Conservation (phyloP, 2,329 filamentous ascomycete species). For the Colletotrichum zoysiae region DNA sequence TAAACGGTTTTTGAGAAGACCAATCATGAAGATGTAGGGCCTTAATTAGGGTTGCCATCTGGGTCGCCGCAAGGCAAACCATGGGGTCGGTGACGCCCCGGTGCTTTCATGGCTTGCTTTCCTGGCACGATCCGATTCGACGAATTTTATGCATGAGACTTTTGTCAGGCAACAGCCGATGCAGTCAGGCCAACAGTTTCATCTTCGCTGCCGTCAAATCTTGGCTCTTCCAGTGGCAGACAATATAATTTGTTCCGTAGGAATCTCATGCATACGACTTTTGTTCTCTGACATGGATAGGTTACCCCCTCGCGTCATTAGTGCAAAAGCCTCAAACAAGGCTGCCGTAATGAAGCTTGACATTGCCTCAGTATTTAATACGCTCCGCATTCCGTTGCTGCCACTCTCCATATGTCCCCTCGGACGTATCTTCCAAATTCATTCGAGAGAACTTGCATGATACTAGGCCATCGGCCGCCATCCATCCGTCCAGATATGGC, state of each 20-base stretch:
- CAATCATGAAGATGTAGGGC: background rate
- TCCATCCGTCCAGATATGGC: background rate
- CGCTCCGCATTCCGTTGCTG: background rate
- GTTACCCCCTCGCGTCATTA: too few species aligned
- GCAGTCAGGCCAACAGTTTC: background rate
- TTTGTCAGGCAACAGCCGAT: background rate
- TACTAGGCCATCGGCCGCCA: background rate
- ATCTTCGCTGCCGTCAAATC: background rate
- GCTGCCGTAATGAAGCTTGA: background rate
- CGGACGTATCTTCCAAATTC: background rate
- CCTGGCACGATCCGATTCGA: background rate
- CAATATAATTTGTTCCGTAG: background rate
- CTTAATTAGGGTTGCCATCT: background rate
- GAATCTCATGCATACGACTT: background rate
- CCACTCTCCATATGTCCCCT: background rate
- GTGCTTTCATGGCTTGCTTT: background rate
- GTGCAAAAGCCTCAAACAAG: background rate
- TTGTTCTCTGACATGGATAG: background rate
- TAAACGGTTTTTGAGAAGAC: background rate
- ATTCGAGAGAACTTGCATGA: background rate
- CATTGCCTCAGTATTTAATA: background rate
- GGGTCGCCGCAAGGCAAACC: background rate
- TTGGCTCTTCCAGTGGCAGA: background rate
- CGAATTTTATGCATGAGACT: background rate
- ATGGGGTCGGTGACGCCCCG: background rate